A percentile compares a stretch with the other conserved stretches of the same genome.
Evolutionary conservation across 2,329 filamentous ascomycete species (phyloP).

Genomic region (Penicillium hesseltinei): DNA sequence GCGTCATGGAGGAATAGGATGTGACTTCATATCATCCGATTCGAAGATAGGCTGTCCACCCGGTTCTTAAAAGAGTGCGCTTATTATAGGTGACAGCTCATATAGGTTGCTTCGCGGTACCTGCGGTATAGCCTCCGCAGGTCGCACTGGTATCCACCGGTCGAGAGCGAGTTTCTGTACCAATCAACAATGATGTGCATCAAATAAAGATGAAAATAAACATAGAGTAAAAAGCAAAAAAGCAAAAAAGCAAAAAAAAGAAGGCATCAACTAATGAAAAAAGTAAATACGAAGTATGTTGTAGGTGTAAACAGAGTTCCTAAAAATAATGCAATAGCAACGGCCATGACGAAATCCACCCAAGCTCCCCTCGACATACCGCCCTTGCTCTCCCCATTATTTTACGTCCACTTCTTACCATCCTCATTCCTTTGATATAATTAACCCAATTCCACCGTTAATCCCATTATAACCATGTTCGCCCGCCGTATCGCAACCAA

Average conservation of each 20-base stretch:
- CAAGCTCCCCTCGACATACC: background rate
- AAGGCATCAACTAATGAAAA: background rate
- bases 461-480: conserved; percentile 31
- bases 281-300: background rate
- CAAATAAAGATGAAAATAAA: background rate
- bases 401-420: background rate
- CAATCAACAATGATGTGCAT: background rate
- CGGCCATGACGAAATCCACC: conserved; percentile 8
- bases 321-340: background rate
- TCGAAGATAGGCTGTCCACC: conserved; percentile 1
- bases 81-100: conserved; percentile 4
- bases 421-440: background rate
- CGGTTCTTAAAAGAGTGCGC: background rate
- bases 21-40: conserved; percentile 11
- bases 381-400: background rate
- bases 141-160: background rate
- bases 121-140: conserved; percentile 8
- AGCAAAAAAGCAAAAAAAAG: background rate
- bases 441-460: background rate
- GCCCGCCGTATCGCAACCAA: conserved; percentile 37
- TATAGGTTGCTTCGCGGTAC: conserved; percentile 5
- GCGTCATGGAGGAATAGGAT: conserved; percentile 8
- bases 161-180: background rate
- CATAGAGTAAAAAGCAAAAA: background rate
- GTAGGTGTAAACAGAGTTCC: background rate